Percentiles rank a stretch among this genome's conserved stretches.
phyloP scores from a whole-genome alignment of 805 yeast genomes.

The Lachancea meyersii region DNA sequence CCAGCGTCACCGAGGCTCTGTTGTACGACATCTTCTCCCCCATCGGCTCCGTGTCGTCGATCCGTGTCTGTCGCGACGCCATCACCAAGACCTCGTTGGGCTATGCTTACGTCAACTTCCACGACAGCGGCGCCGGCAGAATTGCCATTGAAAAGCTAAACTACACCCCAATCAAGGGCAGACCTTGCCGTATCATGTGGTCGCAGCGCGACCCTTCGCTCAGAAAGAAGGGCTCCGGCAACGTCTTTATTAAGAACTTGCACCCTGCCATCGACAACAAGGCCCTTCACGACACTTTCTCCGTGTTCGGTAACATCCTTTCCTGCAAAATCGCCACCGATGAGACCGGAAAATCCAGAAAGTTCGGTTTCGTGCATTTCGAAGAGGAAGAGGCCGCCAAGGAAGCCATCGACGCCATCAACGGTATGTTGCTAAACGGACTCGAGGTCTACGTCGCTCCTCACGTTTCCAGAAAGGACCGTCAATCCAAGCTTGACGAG shows the following conservation, averaged over 20 bases:
- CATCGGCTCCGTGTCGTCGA: constrained; percentile 90
- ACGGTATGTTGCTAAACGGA: constrained; percentile 97
- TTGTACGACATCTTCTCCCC: constrained; percentile 92
- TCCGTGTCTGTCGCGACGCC: constrained; percentile 98
- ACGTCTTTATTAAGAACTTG: constrained; percentile 95
- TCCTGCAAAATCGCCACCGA: constrained; percentile 97
- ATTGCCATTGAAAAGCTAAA: constrained; percentile 92
- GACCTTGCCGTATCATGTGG: constrained; percentile 99
- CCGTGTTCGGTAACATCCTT: constrained; percentile 91
- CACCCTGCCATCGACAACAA: constrained; percentile 98
- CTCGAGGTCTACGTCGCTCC: constrained; percentile 93
- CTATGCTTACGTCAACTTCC: constrained; percentile 96
- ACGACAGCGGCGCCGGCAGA: constrained; percentile 82
- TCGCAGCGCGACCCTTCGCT: constrained; percentile 96
- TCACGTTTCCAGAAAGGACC: constrained; percentile 87
- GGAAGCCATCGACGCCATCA: constrained; percentile 93
- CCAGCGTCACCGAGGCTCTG: constrained; percentile 86
- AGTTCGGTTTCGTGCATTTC: constrained; percentile 97
- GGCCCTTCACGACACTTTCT: constrained; percentile 95
- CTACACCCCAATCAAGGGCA: constrained; percentile 90
- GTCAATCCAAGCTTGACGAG: constrained; percentile 88
- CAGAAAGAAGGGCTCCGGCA: constrained; percentile 93
- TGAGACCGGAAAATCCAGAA: constrained; percentile 83
- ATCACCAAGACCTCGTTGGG: constrained; percentile 95
- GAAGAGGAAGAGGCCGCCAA: constrained; percentile 87